Percentiles rank a stretch among this genome's conserved stretches.
Conservation (phyloP, 2,329 filamentous ascomycete genomes). For the Stachybotrys elegans region DNA sequence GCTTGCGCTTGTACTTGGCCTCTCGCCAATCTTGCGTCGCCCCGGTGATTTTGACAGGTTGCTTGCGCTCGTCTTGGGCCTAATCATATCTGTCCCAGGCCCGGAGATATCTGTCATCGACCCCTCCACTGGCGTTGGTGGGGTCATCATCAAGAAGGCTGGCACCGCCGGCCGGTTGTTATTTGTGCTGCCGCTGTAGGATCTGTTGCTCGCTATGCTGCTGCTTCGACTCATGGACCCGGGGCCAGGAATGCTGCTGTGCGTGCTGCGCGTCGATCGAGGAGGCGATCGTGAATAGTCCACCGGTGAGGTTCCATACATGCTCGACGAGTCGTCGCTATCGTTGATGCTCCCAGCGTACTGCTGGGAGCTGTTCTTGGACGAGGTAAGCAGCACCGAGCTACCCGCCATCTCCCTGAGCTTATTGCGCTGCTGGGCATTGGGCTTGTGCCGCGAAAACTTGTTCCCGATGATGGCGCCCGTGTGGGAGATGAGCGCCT, state of each 20-base stretch:
- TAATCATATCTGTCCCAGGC: conserved; percentile 24
- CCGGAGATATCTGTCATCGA: conserved; percentile 12
- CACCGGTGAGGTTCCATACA: conserved; percentile 47
- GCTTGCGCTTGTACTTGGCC: conserved; percentile 1
- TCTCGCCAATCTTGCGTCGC: conserved; percentile 10
- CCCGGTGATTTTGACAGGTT: conserved; percentile 15
- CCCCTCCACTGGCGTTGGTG: conserved; percentile 35
- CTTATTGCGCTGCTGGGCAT: conserved; percentile 69
- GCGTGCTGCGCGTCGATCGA: conserved; percentile 43
- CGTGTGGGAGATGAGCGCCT: conserved; percentile 89
- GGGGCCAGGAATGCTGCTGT: conserved; percentile 40
- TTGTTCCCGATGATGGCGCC: conserved; percentile 98
- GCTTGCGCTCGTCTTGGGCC: conserved; percentile 27
- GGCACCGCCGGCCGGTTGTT: conserved; percentile 25
- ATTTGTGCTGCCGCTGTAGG: conserved; percentile 30
- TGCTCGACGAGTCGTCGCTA: conserved; percentile 52
- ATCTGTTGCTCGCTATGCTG: conserved; percentile 44
- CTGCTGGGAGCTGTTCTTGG: conserved; percentile 28
- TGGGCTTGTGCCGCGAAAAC: conserved; percentile 82
- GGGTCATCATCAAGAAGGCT: conserved; percentile 41
- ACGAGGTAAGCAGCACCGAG: conserved; percentile 55
- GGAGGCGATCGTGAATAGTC: conserved; percentile 57
- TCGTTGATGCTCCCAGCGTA: conserved; percentile 40
- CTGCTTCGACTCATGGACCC: conserved; percentile 47
- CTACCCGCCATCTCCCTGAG: conserved; percentile 80